Base-by-base conservation (phyloP, 208 protist species). In the Leishmania guyanensis region DNA sequence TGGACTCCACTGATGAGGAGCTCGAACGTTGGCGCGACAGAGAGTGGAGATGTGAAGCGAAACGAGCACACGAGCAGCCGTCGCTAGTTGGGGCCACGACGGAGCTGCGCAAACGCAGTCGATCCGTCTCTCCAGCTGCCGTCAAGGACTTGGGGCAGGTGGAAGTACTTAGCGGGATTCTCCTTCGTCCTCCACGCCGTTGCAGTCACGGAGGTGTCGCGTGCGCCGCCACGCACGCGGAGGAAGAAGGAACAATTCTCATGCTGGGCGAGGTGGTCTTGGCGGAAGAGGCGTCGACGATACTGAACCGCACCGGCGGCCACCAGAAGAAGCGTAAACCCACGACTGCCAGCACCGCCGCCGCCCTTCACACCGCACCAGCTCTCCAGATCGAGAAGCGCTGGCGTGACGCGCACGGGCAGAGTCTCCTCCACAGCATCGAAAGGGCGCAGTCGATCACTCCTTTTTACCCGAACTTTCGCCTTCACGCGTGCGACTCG, bases 181-280 rank as follows among this genome's bases (percentile, higher is more conserved):
- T 85, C 0, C 76, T 85, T 56, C 76, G 77, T 16, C 43, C 36
- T 3, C 76, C 48, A 46, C 60, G 39, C 29, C 26, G 58, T 0
- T 1, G 66, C 50, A 64, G 69, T 51, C 6, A 43, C 26, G 36
- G 43, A 29, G 76, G 75, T 3, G 70, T 43, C 14, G 60, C 20
- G 14, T 26, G 20, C 5, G 5, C 9, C 3, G 29, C 26, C 14
- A n/a, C 46, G 17, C 36, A 46, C 17, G 33, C 43, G 10, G 64
- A 17, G 58, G 75, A 83, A 50, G 74, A 75, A 48, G 85, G 74
- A 9, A 78, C 82, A 0, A 72, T 92, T 5, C 70, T 96, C 22
- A 74, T 92, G 75, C 87, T 96, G 3, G 93, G 93, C 8, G 91
- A 94, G 84, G 82, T 94, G 50, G 83, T 93, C 36, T 79, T 95